phyloP scores from a whole-genome alignment of 148 eudicot genomes.

The Nepenthes gracilis region DNA sequence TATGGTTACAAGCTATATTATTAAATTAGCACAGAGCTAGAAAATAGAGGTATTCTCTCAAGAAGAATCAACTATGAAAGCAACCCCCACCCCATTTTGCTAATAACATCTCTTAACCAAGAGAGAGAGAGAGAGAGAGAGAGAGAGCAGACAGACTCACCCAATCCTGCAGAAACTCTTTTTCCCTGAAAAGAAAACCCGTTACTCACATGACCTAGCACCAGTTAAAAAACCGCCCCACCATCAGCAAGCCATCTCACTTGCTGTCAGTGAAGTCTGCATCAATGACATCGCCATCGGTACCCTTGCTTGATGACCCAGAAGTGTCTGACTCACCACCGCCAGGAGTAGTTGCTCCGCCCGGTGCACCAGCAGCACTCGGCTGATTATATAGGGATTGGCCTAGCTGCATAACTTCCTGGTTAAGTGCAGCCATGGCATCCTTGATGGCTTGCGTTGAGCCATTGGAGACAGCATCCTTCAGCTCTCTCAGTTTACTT shows the following conservation, averaged over 20 bases:
- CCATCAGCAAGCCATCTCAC: conserved; percentile 6
- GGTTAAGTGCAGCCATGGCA: conserved; percentile 54
- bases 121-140: too few relatives aligned
- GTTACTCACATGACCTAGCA: too few relatives aligned
- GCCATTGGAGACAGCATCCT: conserved; percentile 40
- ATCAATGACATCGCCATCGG: conserved; percentile 58
- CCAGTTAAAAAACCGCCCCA: too few relatives aligned
- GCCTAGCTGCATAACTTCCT: conserved; percentile 63
- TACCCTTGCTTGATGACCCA: conserved; percentile 34
- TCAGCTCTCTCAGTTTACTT: conserved; percentile 50
- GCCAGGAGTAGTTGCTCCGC: conserved; percentile 25
- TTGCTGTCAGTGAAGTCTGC: conserved; percentile 54
- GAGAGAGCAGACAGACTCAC: too few relatives aligned
- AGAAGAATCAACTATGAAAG: too few relatives aligned
- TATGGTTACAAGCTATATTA: too few relatives aligned
- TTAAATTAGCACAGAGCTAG: too few relatives aligned
- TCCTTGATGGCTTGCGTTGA: conserved; percentile 49
- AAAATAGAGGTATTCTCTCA: too few relatives aligned
- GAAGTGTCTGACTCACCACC: conserved; percentile 23
- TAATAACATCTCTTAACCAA: too few relatives aligned
- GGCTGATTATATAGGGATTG: conserved; percentile 54
- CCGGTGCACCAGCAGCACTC: conserved; percentile 28
- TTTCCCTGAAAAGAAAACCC: too few relatives aligned
- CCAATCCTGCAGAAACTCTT: too few relatives aligned
- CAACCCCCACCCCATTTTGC: too few relatives aligned